Evolutionary conservation across 139 green algal genomes (phyloP).

Genomic region (Chlorella sp.): DNA sequence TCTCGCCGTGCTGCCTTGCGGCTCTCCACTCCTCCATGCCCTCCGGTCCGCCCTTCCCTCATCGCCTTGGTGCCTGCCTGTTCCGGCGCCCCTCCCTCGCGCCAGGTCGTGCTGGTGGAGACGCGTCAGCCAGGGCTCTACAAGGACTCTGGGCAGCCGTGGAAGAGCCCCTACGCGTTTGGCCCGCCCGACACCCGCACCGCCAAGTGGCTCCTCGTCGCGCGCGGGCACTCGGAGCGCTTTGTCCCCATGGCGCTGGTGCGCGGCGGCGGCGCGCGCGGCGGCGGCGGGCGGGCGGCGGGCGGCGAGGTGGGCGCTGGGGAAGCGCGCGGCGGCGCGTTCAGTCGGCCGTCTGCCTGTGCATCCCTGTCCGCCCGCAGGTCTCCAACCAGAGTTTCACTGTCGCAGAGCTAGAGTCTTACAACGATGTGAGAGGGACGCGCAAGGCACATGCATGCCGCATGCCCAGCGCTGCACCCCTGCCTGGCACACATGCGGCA

Average conservation of each 20-base stretch:
- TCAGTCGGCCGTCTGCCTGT: neutral
- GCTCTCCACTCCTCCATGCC: no score
- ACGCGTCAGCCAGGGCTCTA: constrained; percentile 41
- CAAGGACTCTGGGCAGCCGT: constrained; percentile 40
- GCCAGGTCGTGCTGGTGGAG: constrained; percentile 43
- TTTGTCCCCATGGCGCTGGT: constrained; percentile 37
- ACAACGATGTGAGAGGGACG: constrained; percentile 26
- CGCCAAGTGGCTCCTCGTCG: constrained; percentile 47
- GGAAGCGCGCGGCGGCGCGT: neutral
- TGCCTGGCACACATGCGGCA: no score
- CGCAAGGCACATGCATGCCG: no score
- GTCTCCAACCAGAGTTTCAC: constrained; percentile 55
- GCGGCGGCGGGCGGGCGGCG: neutral
- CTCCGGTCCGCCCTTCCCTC: no score
- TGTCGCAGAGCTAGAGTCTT: constrained; percentile 43
- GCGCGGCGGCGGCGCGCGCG: neutral
- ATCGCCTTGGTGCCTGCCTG: no score
- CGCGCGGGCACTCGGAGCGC: constrained; percentile 31
- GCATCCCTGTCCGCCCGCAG: constrained; percentile 27
- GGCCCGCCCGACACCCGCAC: constrained; percentile 20
- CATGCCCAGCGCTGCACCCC: no score
- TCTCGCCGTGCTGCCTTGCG: no score
- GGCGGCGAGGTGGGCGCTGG: neutral
- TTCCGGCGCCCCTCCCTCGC: neutral
- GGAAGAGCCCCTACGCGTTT: constrained; percentile 40